Percentiles rank a stretch among this genome's conserved stretches.
These are phyloP conservation scores for Auricularia auricula-judae DNA, from an alignment of 768 basidiomycete genomes.

Conservation along the genomic window DNA sequence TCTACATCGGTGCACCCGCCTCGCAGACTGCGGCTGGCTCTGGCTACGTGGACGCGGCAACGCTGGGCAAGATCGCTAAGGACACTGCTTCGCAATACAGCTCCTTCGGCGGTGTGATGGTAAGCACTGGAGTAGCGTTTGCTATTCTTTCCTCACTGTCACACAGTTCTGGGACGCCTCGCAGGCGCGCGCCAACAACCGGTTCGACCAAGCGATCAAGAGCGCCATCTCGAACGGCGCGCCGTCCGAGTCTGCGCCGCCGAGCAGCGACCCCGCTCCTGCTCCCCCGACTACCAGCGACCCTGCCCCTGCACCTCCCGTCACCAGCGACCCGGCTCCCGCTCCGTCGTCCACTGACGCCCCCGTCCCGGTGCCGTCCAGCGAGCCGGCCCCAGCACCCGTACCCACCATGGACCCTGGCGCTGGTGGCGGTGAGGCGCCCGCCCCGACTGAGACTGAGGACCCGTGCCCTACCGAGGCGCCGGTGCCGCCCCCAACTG, in stretches of 20 bases:
- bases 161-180: not conserved
- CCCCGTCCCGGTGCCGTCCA: not conserved
- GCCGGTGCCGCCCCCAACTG: not conserved
- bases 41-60: slow-evolving; percentile 5
- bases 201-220: slow-evolving; percentile 1
- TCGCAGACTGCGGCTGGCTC: slow-evolving; percentile 2
- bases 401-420: slow-evolving; percentile 24
- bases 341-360: not conserved
- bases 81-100: slow-evolving; percentile 1
- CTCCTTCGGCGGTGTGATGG: slow-evolving; percentile 1
- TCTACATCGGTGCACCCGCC: slow-evolving; percentile 10
- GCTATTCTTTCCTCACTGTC: too few relatives aligned
- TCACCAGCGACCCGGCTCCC: not conserved
- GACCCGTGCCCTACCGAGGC: not conserved
- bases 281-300: not conserved
- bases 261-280: not conserved
- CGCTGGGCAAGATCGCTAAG: slow-evolving; percentile 6
- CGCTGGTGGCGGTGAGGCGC: not conserved
- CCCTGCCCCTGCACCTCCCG: not conserved
- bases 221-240: not conserved
- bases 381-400: slow-evolving; percentile 37
- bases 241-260: not conserved
- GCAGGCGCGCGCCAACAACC: not conserved
- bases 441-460: not conserved
- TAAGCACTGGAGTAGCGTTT: too few relatives aligned